phyloP scores from a whole-genome alignment of 192 early-diverging fungal genomes.

The Funneliformis geosporum region DNA sequence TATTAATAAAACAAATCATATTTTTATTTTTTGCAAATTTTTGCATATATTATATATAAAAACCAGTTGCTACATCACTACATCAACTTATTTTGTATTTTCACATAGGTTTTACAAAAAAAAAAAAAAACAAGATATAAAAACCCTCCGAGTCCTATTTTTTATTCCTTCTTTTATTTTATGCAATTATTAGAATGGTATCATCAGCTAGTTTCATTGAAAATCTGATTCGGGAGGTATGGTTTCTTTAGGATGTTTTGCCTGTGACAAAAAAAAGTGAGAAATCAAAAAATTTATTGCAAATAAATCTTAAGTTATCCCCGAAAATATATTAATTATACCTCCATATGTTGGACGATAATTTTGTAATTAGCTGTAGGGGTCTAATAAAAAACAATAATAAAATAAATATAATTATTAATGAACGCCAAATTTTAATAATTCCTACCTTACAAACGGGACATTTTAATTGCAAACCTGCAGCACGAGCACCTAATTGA shows the following conservation, averaged over 20 bases:
- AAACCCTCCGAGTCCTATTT: no score
- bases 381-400: constrained; percentile 21
- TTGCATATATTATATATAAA: no score
- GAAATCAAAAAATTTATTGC: background rate
- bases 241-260: constrained; percentile 29
- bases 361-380: constrained; percentile 41
- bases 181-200: background rate
- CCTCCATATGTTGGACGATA: constrained; percentile 42
- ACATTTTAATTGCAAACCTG: constrained; percentile 38
- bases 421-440: background rate
- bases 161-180: no score
- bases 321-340: constrained; percentile 7
- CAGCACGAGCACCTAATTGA: constrained; percentile 35
- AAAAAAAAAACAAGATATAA: no score
- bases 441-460: constrained; percentile 42
- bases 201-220: background rate
- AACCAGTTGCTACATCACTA: no score
- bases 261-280: background rate
- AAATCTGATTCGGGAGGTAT: constrained; percentile 27
- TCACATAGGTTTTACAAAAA: no score
- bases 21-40: no score
- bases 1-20: no score
- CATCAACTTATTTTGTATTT: no score
- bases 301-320: no score
- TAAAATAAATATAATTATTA: background rate